Percentiles rank a stretch among this genome's conserved stretches.
These are phyloP conservation scores for Phytophthora macrochlamydospora DNA, from an alignment of 352 stramenopile species.

Conservation along the genomic window DNA sequence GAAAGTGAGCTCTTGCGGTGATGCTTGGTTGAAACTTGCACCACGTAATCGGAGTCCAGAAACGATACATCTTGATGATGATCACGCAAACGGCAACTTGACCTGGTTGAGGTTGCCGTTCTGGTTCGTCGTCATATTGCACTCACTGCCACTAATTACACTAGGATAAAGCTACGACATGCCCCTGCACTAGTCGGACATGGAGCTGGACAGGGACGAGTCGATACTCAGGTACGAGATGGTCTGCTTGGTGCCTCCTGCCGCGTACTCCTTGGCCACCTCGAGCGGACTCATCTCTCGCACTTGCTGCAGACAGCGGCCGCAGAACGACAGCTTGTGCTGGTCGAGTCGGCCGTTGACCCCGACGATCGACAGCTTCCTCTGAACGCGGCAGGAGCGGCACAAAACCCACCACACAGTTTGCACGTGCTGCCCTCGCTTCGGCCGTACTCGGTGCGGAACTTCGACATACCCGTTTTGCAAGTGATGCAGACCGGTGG, in stretches of 20 bases:
- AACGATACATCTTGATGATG: too few species aligned
- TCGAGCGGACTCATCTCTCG: slow-evolving; percentile 1
- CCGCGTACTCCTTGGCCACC: not conserved
- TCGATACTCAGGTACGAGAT: not conserved
- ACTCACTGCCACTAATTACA: not conserved
- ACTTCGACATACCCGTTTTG: not conserved
- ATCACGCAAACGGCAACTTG: too few species aligned
- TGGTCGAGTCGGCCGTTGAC: slow-evolving; percentile 5
- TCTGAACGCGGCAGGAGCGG: slow-evolving; percentile 29
- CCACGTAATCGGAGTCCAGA: too few species aligned
- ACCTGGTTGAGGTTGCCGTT: too few species aligned
- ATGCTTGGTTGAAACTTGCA: too few species aligned
- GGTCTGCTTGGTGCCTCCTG: not conserved
- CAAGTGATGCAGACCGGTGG: slow-evolving; percentile 17
- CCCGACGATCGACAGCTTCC: slow-evolving; percentile 18
- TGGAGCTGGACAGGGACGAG: not conserved
- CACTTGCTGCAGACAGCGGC: slow-evolving; percentile 11
- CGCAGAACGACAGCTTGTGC: slow-evolving; percentile 20
- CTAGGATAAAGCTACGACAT: too few species aligned
- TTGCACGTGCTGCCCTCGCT: slow-evolving; percentile 12
- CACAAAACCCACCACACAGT: slow-evolving; percentile 34
- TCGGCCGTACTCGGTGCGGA: not conserved
- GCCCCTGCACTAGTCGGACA: not conserved
- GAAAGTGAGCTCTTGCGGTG: too few species aligned
- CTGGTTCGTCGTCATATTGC: too few species aligned